These are phyloP conservation scores for Aspergillus saccharolyticus DNA, from an alignment of 495 filamentous ascomycete species.

Conservation along the genomic window DNA sequence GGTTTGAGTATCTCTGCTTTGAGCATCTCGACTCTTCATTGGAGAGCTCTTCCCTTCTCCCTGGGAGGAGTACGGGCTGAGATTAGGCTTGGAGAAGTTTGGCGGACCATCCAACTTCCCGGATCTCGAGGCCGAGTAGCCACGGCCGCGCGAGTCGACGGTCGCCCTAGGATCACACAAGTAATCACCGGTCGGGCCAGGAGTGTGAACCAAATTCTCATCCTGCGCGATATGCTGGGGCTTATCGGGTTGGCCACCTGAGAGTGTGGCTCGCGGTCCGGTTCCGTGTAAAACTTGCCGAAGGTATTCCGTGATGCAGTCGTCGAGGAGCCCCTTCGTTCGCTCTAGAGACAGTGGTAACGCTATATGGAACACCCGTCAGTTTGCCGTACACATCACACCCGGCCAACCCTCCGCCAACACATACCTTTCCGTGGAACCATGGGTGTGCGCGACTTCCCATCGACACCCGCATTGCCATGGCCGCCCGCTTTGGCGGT, in stretches of 20 bases:
- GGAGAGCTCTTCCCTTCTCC: conserved; percentile 20
- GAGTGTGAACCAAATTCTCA: conserved; percentile 9
- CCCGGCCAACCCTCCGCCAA: background rate
- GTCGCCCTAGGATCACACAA: conserved; percentile 18
- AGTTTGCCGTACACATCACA: conserved; percentile 6
- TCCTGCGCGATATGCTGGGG: conserved; percentile 7
- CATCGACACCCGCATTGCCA: conserved; percentile 13
- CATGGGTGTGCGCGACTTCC: conserved; percentile 7
- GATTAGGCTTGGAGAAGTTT: conserved; percentile 11
- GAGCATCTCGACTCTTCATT: conserved; percentile 27
- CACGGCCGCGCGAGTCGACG: conserved; percentile 26
- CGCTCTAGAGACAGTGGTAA: conserved; percentile 41
- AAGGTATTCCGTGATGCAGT: conserved; percentile 51
- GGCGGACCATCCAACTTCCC: conserved; percentile 15
- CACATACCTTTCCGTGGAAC: conserved; percentile 24
- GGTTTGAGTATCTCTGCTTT: conserved; percentile 26
- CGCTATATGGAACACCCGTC: conserved; percentile 18
- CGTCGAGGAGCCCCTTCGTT: conserved; percentile 48
- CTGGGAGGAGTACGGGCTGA: conserved; percentile 14
- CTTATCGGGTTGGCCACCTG: conserved; percentile 16
- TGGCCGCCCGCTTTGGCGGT: conserved; percentile 15
- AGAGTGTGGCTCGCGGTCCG: conserved; percentile 9
- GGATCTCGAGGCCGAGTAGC: conserved; percentile 26
- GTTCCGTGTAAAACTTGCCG: conserved; percentile 27
- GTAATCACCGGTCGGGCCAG: conserved; percentile 11